These are phyloP conservation scores for Parmelia sp. DNA, from an alignment of 495 filamentous ascomycete genomes.

Conservation along the genomic window DNA sequence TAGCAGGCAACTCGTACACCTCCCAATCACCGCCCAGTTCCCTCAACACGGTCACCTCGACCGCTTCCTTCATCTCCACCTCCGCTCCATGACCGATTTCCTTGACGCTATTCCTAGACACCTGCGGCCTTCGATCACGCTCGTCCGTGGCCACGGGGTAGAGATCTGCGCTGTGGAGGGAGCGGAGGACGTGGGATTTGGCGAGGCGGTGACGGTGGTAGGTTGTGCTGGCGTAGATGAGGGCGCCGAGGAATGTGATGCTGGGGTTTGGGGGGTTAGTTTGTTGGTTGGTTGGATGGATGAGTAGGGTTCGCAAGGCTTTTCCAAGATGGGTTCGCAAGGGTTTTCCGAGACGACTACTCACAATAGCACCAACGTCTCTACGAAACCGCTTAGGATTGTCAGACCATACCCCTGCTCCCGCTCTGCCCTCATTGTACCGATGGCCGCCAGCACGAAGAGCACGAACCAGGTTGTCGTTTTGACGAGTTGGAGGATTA, in stretches of 20 bases:
- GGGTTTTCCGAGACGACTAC: too few species aligned
- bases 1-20: constrained; percentile 3
- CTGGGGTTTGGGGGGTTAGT: neutral
- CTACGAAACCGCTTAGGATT: too few species aligned
- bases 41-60: neutral
- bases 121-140: neutral
- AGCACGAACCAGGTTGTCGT: constrained; percentile 4
- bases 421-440: neutral
- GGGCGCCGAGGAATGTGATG: constrained; percentile 5
- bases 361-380: neutral
- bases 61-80: neutral
- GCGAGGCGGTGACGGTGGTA: constrained; percentile 8
- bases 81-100: neutral
- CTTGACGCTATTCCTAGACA: neutral
- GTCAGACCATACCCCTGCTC: too few species aligned
- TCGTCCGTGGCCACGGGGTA: neutral
- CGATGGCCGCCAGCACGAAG: neutral
- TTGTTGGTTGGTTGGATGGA: neutral
- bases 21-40: neutral
- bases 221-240: constrained; percentile 7
- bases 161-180: neutral
- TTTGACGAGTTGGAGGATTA: constrained; percentile 3
- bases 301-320: too few species aligned
- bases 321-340: too few species aligned
- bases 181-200: neutral